Evolutionary conservation across 352 stramenopile genomes (phyloP), one percentile per base, ranked within the genome.

Genomic region (Phytophthora quininea): DNA sequence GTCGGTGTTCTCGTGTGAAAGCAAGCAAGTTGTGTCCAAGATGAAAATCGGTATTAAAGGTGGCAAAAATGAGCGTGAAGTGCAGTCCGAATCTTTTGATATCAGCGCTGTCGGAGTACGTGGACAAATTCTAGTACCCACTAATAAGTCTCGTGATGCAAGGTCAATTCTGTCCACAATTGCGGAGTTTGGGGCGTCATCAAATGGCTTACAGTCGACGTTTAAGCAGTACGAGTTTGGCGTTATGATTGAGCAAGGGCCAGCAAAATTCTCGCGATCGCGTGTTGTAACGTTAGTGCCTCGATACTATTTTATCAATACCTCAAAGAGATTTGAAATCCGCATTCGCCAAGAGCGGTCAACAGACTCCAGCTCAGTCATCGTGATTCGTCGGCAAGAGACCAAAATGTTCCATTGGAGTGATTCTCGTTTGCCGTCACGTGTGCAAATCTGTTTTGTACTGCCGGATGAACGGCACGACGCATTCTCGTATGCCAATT

Each of bases 171-270:
- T 87, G 29, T 82, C 77, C n/a, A 82, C 80, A 3, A 78, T 87
- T n/a, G 51, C 82, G 43, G 74, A 86, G 48, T 77, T 77, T 27
- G 61, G 65, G 14, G 52, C 61, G 19, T 47, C 55, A 38, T 67
- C 65, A 7, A 62, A 76, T 52, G 68, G 60, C 24, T 51, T 74
- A 8, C 56, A 62, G 27, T 67, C 72, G 15, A 73, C 67, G n/a
- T 80, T 86, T 45, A 89, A 90, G 60, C 82, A 94, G 69, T 93
- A 84, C 54, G 88, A 93, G 40, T 88, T 95, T 51, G 88, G 88
- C n/a, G 83, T 95, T 9, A 91, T 91, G 74, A 90, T 95, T 24
- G 88, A 95, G 50, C 86, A 93, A 74, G 88, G 84, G 0, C 88
- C 88, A 1, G 78, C 80, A 14, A 86, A 86, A 31, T 95, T 95